Evolutionary conservation across 1,284 basidiomycete genomes (phyloP).

Genomic region (Coriolopsis trogii): DNA sequence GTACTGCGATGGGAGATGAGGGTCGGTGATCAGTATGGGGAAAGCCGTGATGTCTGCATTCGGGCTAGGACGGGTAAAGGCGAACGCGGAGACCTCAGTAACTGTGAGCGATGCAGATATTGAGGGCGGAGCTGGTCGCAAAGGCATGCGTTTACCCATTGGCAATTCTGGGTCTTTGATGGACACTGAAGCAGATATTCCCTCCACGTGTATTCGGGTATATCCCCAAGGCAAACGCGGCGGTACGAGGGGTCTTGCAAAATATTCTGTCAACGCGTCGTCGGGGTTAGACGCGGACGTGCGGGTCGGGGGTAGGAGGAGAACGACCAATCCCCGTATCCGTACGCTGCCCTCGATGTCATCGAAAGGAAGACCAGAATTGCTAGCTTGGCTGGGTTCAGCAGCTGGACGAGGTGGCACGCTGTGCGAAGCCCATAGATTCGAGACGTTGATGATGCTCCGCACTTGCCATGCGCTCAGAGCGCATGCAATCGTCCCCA

Average conservation of each 20-base stretch:
- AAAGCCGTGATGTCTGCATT: constrained; percentile 37
- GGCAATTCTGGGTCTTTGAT: constrained; percentile 16
- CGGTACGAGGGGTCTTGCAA: constrained; percentile 57
- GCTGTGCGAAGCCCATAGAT: constrained; percentile 39
- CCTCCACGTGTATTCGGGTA: constrained; percentile 60
- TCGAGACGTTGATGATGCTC: constrained; percentile 44
- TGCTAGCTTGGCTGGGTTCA: neutral
- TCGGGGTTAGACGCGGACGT: constrained; percentile 8
- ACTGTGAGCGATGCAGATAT: constrained; percentile 36
- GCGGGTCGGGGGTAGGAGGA: constrained; percentile 44
- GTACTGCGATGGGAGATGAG: constrained; percentile 56
- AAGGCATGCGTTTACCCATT: constrained; percentile 7
- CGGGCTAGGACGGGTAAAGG: constrained; percentile 33
- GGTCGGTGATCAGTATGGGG: constrained; percentile 70
- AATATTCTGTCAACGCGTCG: constrained; percentile 45
- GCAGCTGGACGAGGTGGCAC: constrained; percentile 11
- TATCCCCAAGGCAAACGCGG: constrained; percentile 52
- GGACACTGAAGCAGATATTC: constrained; percentile 40
- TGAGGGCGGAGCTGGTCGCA: constrained; percentile 13
- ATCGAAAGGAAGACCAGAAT: constrained; percentile 31
- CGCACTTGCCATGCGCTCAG: constrained; percentile 57
- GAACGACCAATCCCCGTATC: constrained; percentile 51
- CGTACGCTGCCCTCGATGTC: constrained; percentile 40
- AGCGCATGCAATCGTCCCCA: constrained; percentile 56
- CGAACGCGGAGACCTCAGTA: constrained; percentile 57